phyloP scores from a whole-genome alignment of 192 early-diverging fungal species.

The Entomortierella parvispora region DNA sequence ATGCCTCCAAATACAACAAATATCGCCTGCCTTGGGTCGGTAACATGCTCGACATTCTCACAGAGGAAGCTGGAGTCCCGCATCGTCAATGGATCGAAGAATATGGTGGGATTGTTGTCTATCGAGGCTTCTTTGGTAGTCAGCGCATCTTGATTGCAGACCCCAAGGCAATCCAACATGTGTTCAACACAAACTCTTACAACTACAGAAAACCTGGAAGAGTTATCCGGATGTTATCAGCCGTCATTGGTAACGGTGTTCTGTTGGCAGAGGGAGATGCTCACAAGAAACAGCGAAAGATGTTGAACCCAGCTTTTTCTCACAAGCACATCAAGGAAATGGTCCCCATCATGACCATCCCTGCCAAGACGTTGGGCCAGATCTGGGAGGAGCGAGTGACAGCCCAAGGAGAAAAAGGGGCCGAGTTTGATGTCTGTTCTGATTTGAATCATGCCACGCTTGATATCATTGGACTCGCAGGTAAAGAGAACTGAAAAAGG shows the following conservation, averaged over 20 bases:
- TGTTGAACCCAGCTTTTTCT: constrained; percentile 62
- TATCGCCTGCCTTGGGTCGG: constrained; percentile 42
- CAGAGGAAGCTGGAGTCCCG: constrained; percentile 45
- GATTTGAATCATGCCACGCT: constrained; percentile 51
- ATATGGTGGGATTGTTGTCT: constrained; percentile 58
- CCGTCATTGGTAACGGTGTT: constrained; percentile 56
- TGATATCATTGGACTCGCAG: constrained; percentile 57
- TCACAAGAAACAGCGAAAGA: constrained; percentile 58
- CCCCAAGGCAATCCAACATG: constrained; percentile 48
- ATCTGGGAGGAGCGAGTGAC: constrained; percentile 38
- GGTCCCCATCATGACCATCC: constrained; percentile 43
- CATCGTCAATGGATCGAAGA: constrained; percentile 53
- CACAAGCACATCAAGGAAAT: constrained; percentile 47
- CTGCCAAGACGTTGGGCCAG: constrained; percentile 25
- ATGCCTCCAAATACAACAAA: constrained; percentile 17
- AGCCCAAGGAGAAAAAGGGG: constrained; percentile 4
- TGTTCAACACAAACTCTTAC: constrained; percentile 53
- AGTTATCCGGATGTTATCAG: constrained; percentile 22
- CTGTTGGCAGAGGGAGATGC: constrained; percentile 58
- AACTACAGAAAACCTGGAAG: constrained; percentile 53
- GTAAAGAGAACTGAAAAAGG: too few species aligned
- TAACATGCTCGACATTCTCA: constrained; percentile 46
- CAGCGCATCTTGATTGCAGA: constrained; percentile 55
- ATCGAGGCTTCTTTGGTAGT: constrained; percentile 52
- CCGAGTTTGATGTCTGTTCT: constrained; percentile 37